Percentiles rank a stretch among this genome's conserved stretches.
These are phyloP conservation scores for Fusarium staphyleae DNA, from an alignment of 2,329 filamentous ascomycete species.

Conservation along the genomic window DNA sequence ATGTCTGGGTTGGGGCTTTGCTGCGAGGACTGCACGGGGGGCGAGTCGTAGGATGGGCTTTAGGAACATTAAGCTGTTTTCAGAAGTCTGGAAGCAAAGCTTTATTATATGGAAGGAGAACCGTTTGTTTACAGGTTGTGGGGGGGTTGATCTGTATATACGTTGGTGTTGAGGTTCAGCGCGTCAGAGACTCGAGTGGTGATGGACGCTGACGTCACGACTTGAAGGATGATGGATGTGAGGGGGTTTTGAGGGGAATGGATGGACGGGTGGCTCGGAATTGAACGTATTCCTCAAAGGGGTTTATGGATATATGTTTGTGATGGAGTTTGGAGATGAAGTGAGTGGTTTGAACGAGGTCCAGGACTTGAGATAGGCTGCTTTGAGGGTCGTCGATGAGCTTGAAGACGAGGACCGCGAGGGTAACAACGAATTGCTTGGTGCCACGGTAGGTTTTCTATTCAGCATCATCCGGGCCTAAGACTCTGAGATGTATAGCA, in stretches of 20 bases:
- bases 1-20: neutral
- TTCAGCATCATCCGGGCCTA: too few species aligned
- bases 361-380: too few species aligned
- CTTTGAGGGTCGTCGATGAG: too few species aligned
- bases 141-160: neutral
- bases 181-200: conserved; percentile 5
- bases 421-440: too few species aligned
- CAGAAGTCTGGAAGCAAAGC: neutral
- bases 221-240: neutral
- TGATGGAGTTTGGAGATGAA: neutral
- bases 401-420: too few species aligned
- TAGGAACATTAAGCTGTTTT: neutral
- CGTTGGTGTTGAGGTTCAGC: neutral
- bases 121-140: neutral
- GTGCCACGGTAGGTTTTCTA: too few species aligned
- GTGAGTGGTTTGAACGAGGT: too few species aligned
- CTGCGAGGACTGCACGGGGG: too few species aligned
- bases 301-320: neutral
- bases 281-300: neutral
- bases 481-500: neutral
- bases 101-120: too few species aligned
- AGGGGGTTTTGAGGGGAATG: neutral
- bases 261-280: neutral
- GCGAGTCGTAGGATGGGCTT: neutral
- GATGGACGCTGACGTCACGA: conserved; percentile 11